A percentile compares a stretch with the other conserved stretches of the same genome.
phyloP scores from a whole-genome alignment of 345 rosid species.

The Lepidium aucheri region DNA sequence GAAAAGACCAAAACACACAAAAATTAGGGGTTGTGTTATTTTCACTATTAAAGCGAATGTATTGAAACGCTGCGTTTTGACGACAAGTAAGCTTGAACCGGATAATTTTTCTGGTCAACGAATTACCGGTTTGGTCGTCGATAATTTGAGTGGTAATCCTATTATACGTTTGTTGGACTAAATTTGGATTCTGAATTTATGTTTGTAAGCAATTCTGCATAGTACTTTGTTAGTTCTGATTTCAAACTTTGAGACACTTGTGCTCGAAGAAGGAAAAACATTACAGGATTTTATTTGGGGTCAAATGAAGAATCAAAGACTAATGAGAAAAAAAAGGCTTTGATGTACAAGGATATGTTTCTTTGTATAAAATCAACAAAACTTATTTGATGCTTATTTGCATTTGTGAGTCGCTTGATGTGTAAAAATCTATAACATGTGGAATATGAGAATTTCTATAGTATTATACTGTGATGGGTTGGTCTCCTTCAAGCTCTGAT shows the following conservation, averaged over 20 bases:
- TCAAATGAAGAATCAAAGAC: neutral
- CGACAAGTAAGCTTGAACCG: too few species aligned
- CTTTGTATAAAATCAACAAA: neutral
- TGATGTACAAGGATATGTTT: neutral
- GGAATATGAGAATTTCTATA: neutral
- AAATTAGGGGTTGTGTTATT: constrained; percentile 7
- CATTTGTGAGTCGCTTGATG: neutral
- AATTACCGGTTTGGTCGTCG: too few species aligned
- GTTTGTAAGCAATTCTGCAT: too few species aligned
- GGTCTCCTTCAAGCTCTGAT: constrained; percentile 85
- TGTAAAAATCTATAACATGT: constrained; percentile 3
- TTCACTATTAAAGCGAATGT: too few species aligned
- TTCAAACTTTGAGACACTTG: too few species aligned
- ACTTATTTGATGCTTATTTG: neutral
- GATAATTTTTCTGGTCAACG: too few species aligned
- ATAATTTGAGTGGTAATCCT: too few species aligned
- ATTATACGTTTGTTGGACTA: too few species aligned
- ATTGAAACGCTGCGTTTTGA: too few species aligned
- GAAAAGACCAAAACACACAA: neutral
- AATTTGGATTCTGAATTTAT: too few species aligned
- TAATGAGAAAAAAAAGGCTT: neutral
- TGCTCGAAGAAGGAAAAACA: neutral
- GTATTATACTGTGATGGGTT: constrained; percentile 2
- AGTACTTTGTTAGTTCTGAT: too few species aligned
- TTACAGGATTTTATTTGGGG: neutral